Percentiles rank a stretch among this genome's conserved stretches.
Conservation (phyloP, 768 basidiomycete genomes). For the Glaciozyma antarctica region DNA sequence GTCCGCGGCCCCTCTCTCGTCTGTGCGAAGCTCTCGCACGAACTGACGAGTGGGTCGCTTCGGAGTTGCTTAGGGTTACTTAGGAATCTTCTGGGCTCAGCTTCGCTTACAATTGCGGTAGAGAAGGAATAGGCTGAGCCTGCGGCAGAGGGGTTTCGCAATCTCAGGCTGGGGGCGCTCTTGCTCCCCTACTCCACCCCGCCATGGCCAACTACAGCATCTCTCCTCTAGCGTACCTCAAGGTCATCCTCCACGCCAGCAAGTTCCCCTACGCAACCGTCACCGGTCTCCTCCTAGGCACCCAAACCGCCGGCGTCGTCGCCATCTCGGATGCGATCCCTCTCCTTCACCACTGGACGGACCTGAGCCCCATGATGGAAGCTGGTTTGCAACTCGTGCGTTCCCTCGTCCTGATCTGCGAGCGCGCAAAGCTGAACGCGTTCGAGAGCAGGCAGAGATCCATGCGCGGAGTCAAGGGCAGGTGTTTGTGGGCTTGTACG, state of each 20-base stretch:
- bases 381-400: slow-evolving; percentile 43
- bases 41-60: too few species aligned
- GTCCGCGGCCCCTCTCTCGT: too few species aligned
- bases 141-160: too few species aligned
- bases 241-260: slow-evolving; percentile 66
- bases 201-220: slow-evolving; percentile 45
- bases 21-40: too few species aligned
- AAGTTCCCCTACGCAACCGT: slow-evolving; percentile 60
- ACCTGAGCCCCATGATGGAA: slow-evolving; percentile 75
- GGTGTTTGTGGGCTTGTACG: slow-evolving; percentile 33
- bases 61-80: too few species aligned
- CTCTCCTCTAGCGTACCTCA: slow-evolving; percentile 56
- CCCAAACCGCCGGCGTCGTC: slow-evolving; percentile 32
- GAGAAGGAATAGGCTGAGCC: too few species aligned
- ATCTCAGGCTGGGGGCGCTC: too few species aligned
- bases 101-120: too few species aligned
- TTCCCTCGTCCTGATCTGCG: too few species aligned
- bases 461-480: slow-evolving; percentile 18
- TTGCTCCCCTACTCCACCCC: too few species aligned
- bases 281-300: slow-evolving; percentile 68
- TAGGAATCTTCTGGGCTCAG: too few species aligned
- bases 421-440: neutral
- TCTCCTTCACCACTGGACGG: slow-evolving; percentile 75
- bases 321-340: slow-evolving; percentile 59
- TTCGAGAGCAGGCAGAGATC: slow-evolving; percentile 30